A percentile compares a stretch with the other conserved stretches of the same genome.
These are phyloP conservation scores for Chaetomium globosum DNA, from an alignment of 2,329 filamentous ascomycete genomes.

Conservation along the genomic window DNA sequence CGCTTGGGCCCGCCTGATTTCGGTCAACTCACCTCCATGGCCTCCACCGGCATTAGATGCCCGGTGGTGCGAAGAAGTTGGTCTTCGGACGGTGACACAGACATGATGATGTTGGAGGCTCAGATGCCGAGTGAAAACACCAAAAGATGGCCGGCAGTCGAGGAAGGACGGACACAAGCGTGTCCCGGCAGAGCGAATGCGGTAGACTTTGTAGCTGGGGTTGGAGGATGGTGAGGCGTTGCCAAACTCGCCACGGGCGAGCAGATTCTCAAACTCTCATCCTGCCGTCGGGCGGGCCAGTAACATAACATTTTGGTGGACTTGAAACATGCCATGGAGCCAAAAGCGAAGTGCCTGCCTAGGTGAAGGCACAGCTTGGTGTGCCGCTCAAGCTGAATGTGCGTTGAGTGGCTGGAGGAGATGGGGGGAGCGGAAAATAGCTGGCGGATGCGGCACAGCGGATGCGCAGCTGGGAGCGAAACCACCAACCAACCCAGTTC, in stretches of 20 bases:
- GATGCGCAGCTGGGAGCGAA: not conserved
- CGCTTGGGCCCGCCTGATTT: not conserved
- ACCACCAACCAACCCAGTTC: not conserved
- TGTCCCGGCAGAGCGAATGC: not conserved
- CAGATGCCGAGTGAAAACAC: not conserved
- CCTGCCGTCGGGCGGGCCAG: not conserved
- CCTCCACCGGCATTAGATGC: slow-evolving; percentile 10
- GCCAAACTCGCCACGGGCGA: not conserved
- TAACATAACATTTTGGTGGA: not conserved
- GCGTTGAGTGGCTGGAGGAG: not conserved
- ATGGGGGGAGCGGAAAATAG: not conserved
- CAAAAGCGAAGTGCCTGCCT: not conserved
- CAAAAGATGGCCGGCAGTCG: not conserved
- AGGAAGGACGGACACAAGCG: not conserved
- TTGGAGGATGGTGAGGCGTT: not conserved
- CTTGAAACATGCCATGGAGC: not conserved
- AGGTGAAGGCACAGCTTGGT: not conserved
- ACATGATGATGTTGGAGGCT: not conserved
- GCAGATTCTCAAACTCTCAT: slow-evolving; percentile 4
- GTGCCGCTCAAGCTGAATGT: not conserved
- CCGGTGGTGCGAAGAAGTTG: slow-evolving; percentile 4
- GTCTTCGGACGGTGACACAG: not conserved
- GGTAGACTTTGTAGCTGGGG: not conserved
- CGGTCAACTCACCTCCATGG: slow-evolving; percentile 9
- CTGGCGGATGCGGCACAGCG: not conserved